Evolutionary conservation across 2,329 filamentous ascomycete genomes (phyloP).

Genomic region (Alternaria angustiovoidea): DNA sequence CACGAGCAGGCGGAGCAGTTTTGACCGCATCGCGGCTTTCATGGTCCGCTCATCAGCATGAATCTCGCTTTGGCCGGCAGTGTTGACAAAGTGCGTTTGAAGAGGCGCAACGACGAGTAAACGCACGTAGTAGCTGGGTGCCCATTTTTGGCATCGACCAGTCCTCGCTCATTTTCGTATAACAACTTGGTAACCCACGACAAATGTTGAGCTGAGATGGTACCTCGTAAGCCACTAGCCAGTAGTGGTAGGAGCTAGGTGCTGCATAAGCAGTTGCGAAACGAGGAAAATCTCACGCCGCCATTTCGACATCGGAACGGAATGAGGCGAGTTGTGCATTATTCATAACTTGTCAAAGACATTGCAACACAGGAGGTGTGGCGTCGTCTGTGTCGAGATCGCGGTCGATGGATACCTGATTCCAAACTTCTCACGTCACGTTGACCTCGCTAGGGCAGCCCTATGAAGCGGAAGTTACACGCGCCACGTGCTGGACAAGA

Average conservation of each 20-base stretch:
- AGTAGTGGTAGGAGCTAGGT: constrained; percentile 4
- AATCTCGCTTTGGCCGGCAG: too few species aligned
- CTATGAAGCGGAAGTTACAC: too few species aligned
- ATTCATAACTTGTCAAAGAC: neutral
- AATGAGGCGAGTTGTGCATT: neutral
- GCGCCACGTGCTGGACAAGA: too few species aligned
- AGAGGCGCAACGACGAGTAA: neutral
- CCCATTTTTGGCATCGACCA: too few species aligned
- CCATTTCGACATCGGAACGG: constrained; percentile 10
- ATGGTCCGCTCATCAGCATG: neutral
- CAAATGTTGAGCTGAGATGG: constrained; percentile 13
- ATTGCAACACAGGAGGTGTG: neutral
- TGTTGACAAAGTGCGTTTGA: neutral
- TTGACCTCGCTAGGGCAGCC: too few species aligned
- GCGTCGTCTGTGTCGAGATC: neutral
- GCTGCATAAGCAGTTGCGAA: constrained; percentile 24
- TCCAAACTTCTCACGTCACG: neutral
- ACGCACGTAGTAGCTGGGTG: neutral
- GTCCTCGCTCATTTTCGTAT: too few species aligned
- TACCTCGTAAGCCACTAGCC: constrained; percentile 10
- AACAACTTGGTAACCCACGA: neutral
- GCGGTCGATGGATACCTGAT: too few species aligned
- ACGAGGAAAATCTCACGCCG: constrained; percentile 22
- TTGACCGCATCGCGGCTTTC: constrained; percentile 1
- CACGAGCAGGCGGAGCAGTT: neutral